phyloP scores from a whole-genome alignment of 169 alveolate species.

The Plasmodium knowlesi region DNA sequence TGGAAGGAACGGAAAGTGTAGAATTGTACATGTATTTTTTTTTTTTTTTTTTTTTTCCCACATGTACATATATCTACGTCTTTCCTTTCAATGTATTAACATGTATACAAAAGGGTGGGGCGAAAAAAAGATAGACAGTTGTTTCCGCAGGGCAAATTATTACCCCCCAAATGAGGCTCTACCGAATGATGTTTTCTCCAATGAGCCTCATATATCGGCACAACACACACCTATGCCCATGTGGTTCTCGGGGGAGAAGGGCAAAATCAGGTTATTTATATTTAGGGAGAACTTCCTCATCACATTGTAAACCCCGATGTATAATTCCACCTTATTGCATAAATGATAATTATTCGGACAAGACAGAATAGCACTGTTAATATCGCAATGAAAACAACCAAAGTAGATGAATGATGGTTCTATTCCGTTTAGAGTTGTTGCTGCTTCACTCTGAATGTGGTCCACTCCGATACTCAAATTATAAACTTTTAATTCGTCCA shows the following conservation, averaged over 20 bases:
- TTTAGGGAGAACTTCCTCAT: slow-evolving; percentile 60
- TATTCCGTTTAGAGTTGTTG: slow-evolving; percentile 85
- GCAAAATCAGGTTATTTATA: slow-evolving; percentile 51
- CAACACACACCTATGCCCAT: slow-evolving; percentile 71
- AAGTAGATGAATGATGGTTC: slow-evolving; percentile 89
- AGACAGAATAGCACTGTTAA: slow-evolving; percentile 69
- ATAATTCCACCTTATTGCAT: slow-evolving; percentile 86
- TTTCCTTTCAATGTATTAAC: not conserved
- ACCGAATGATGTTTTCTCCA: not conserved
- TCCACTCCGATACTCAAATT: slow-evolving; percentile 83
- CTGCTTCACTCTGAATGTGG: slow-evolving; percentile 85
- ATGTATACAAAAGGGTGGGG: not conserved
- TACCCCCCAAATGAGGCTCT: not conserved
- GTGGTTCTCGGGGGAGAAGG: slow-evolving; percentile 50
- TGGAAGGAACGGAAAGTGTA: not conserved
- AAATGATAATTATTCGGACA: slow-evolving; percentile 91
- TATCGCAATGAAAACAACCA: slow-evolving; percentile 91
- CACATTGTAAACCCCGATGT: slow-evolving; percentile 78
- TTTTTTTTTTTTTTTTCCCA: not conserved
- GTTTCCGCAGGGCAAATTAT: not conserved
- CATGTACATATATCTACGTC: not conserved
- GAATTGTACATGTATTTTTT: not conserved
- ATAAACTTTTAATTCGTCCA: slow-evolving; percentile 88
- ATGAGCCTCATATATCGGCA: slow-evolving; percentile 29
- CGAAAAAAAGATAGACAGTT: not conserved